Conservation (phyloP, 23 red algal species). For the Pyropia haitanensis region DNA sequence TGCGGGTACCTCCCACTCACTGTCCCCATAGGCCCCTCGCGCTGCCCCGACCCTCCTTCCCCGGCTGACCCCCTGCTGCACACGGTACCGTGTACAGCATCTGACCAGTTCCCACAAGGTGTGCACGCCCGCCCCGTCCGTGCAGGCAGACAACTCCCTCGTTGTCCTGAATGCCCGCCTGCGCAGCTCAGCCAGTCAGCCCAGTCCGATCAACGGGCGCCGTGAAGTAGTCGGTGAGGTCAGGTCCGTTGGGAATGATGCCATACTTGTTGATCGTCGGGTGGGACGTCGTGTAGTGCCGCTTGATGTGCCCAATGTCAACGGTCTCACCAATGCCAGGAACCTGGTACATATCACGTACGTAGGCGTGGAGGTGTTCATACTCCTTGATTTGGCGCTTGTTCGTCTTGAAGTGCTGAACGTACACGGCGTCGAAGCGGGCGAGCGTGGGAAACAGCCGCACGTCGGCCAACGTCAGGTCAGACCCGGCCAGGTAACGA, state of each 20-base stretch:
- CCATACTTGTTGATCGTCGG: conserved; percentile 73
- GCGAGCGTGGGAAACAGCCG: conserved; percentile 76
- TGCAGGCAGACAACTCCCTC: too few relatives aligned
- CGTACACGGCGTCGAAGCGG: conserved; percentile 85
- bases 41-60: too few relatives aligned
- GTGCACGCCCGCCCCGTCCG: too few relatives aligned
- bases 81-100: too few relatives aligned
- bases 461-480: conserved; percentile 77
- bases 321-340: conserved; percentile 39
- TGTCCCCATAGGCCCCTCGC: too few relatives aligned
- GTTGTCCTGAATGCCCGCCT: too few relatives aligned
- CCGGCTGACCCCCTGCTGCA: too few relatives aligned
- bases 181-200: too few relatives aligned
- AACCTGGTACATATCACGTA: conserved; percentile 64
- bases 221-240: conserved; percentile 21
- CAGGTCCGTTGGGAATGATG: conserved; percentile 74
- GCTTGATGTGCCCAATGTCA: conserved; percentile 76
- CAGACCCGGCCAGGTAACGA: conserved; percentile 41
- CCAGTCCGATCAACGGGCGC: too few relatives aligned
- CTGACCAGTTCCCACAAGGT: too few relatives aligned
- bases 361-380: conserved; percentile 57
- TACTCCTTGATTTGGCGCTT: conserved; percentile 57
- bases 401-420: conserved; percentile 83
- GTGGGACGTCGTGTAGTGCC: conserved; percentile 71
- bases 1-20: too few relatives aligned